Evolutionary conservation across 176 grass and related monocot genomes (phyloP), one percentile per base, ranked within the genome.

Genomic region (Coix lacrymajobi): DNA sequence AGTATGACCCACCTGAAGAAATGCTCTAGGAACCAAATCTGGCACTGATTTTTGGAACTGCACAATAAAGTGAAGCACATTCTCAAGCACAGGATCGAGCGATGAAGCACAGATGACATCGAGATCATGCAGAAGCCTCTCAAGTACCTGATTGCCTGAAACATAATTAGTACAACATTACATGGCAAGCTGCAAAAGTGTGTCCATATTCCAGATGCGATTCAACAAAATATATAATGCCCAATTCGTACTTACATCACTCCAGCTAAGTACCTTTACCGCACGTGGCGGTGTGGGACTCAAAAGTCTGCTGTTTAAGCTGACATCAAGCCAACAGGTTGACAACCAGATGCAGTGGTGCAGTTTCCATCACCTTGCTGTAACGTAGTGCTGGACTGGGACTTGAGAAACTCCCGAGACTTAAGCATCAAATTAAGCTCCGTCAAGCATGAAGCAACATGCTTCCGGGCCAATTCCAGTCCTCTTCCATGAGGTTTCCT

Each of bases 61-160:
- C 39, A 91, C 91, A 84, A 95, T 76, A 88, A 92, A 98, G 58
- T 90, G 87, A 79, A 98, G 87, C 52, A 91, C 75, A 62, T 88
- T 87, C 73, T 93, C 96, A 62, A 98, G 87, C 49, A 77, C 58
- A 29, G 87, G 81, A 78, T 95, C 89, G 79, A 88, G 77, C 37
- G 89, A 87, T n/a, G 84, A 91, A 79, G 92, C 82, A 71, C 96
- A 98, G 51, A 95, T 79, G 79, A 90, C 51, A 84, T 93, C 83
- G 34, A 98, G 85, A 87, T 95, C 92, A 88, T 88, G 85, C 69
- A 98, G 67, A 81, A 98, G 96, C 91, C 93, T 98, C 83, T 95
- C 92, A 88, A 95, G 81, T 98, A 98, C 54, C 40, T 73, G 44
- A 92, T 70, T 88, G 89, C 93, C 96, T 98, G 89, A 51, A 89